Base-by-base conservation (phyloP, 768 basidiomycete genomes). In the Mycena chlorophos region DNA sequence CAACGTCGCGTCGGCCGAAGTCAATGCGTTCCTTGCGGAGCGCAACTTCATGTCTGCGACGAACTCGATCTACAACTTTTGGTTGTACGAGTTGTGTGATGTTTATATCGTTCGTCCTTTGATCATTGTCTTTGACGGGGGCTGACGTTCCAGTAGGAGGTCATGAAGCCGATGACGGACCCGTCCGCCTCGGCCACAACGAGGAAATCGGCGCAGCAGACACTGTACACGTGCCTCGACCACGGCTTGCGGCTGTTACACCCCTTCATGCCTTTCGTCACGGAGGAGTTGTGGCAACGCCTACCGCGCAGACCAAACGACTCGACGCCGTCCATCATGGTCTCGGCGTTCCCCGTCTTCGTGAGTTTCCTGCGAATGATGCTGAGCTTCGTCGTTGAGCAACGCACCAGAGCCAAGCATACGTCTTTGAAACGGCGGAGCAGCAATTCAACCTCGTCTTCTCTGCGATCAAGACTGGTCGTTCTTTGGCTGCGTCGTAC, bases 231-330 rank as follows among this genome's bases (percentile, higher is more conserved):
- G 5, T 96, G 94, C 69, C 80, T 99, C 37, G 97, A 99, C 64
- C 74, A 87, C 57, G 97, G 95, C 10, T 78, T 99, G 51, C 85
- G 88, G 19, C 78, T 99, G 2, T 78, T 98, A 1, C 97, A 98
- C 70, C 97, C 97, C 0, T 94, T 98, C 76, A 99, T 98, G 97
- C 97, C 97, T 1, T 99, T 90, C 71, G 91, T 99, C 28, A 98
- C 97, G 3, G 97, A 99, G 73, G 97, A 98, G 70, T 76, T 99
- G 12, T 99, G 97, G 97, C 97, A 99, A 70, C 85, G 97, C 26
- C 77, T 99, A 2, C 94, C 95, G 0, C 79, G 95, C 17, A 78
- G 94, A 56, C 84, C 88, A 1, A 87, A 87, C 37, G 94, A 98
- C 68, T 61, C 79, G 8, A 91, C 88, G 10, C 84, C 86, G 5